Conservation (phyloP, 805 yeast species). For the Middelhovenomyces tepae region DNA sequence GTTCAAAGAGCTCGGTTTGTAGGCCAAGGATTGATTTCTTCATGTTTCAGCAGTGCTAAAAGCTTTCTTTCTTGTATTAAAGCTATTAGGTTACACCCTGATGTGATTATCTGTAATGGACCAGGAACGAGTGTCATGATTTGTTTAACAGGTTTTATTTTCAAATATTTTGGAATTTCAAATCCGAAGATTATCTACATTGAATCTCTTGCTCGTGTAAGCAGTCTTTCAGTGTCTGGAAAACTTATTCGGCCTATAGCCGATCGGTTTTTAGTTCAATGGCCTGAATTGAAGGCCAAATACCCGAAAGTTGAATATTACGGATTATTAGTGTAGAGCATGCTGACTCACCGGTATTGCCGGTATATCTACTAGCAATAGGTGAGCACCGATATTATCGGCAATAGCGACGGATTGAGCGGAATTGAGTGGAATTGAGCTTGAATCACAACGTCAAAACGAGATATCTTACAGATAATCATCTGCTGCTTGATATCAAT, state of each 20-base stretch:
- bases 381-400: no score
- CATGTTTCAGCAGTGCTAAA: slow-evolving; percentile 37
- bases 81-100: slow-evolving; percentile 28
- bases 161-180: slow-evolving; percentile 30
- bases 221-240: slow-evolving; percentile 69
- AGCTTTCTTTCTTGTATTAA: slow-evolving; percentile 29
- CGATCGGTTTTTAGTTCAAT: slow-evolving; percentile 81
- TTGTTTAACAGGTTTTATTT: slow-evolving; percentile 45
- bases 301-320: slow-evolving; percentile 60
- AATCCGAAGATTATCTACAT: slow-evolving; percentile 61
- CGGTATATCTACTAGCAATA: no score
- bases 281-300: slow-evolving; percentile 52
- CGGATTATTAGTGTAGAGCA: no score
- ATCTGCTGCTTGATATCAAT: no score
- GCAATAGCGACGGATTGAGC: no score
- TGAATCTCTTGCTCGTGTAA: slow-evolving; percentile 82
- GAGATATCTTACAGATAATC: no score
- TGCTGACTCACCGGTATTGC: no score
- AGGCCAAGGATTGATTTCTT: slow-evolving; percentile 43
- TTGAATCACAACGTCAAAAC: no score
- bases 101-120: slow-evolving; percentile 55
- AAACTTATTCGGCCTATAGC: slow-evolving; percentile 56
- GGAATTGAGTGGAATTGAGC: no score
- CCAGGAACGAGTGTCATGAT: slow-evolving; percentile 77
- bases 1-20: slow-evolving; percentile 54